These are phyloP conservation scores for Pseudonitzschia multistriata DNA, from an alignment of 108 stramenopile genomes.

Conservation along the genomic window DNA sequence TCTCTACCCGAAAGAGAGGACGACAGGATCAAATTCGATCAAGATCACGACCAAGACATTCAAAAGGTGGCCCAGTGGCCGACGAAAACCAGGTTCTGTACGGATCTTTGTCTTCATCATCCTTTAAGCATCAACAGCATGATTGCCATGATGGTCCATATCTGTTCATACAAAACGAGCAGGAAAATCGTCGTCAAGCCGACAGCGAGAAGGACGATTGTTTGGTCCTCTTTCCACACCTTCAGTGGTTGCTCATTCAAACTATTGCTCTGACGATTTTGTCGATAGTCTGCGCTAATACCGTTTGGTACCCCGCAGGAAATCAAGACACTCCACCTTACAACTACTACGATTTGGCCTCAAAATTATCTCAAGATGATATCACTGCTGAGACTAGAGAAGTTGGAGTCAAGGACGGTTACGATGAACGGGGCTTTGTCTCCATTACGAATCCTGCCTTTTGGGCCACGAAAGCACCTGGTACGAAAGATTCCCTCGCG, in stretches of 20 bases:
- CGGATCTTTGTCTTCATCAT: neutral
- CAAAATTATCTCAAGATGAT: too few species aligned
- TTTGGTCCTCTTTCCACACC: too few species aligned
- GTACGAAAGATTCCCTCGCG: neutral
- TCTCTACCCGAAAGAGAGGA: neutral
- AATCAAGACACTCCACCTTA: too few species aligned
- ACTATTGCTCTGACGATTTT: too few species aligned
- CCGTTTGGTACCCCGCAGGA: too few species aligned
- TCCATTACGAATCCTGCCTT: conserved; percentile 2
- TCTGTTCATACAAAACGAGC: neutral
- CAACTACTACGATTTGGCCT: too few species aligned
- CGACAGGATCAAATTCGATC: neutral
- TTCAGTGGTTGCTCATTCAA: too few species aligned
- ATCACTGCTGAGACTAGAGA: neutral
- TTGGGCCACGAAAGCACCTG: neutral
- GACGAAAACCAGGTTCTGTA: neutral
- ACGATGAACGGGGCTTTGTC: neutral
- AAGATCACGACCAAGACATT: neutral
- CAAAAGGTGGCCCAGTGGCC: neutral
- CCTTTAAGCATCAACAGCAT: neutral
- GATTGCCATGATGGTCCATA: neutral
- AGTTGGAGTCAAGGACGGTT: neutral
- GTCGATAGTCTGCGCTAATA: too few species aligned
- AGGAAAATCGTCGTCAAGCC: neutral
- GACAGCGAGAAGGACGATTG: too few species aligned